These are phyloP conservation scores for Candida krabiensis DNA, from an alignment of 805 yeast species.

Conservation along the genomic window DNA sequence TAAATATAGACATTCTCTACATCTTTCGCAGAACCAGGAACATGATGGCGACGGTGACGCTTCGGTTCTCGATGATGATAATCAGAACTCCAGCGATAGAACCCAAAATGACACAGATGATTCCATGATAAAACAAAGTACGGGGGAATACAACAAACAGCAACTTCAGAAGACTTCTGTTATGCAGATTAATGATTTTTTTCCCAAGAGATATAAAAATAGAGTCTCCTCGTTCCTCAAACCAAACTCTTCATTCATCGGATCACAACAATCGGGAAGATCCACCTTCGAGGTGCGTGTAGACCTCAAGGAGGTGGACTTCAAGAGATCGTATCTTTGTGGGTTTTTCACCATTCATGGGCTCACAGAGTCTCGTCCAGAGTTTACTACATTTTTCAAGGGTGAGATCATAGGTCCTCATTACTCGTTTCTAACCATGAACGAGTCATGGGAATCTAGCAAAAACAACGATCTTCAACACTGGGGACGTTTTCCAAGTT, in stretches of 20 bases:
- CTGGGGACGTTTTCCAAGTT: constrained; percentile 54
- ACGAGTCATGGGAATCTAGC: constrained; percentile 53
- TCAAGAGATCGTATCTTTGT: constrained; percentile 47
- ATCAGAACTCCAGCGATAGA: background rate
- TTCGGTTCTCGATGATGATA: too few relatives aligned
- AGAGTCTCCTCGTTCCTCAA: constrained; percentile 45
- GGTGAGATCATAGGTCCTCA: constrained; percentile 67
- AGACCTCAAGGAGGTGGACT: constrained; percentile 68
- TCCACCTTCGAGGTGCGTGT: constrained; percentile 66
- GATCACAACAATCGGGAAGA: constrained; percentile 70
- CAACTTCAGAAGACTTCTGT: constrained; percentile 2
- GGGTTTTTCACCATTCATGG: constrained; percentile 70
- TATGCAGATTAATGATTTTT: constrained; percentile 19
- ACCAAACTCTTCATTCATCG: constrained; percentile 62
- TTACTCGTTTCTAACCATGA: constrained; percentile 58
- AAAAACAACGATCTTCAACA: constrained; percentile 57
- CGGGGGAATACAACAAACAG: background rate
- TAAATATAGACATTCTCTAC: constrained; percentile 1
- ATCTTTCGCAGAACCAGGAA: background rate
- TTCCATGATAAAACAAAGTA: background rate
- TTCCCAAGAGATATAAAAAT: constrained; percentile 11
- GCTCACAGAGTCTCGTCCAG: constrained; percentile 59
- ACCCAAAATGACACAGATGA: background rate
- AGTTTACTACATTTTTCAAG: constrained; percentile 68
- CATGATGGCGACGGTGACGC: constrained; percentile 1